Conservation (phyloP, 345 rosid species). For the Ceriops zippeliana region DNA sequence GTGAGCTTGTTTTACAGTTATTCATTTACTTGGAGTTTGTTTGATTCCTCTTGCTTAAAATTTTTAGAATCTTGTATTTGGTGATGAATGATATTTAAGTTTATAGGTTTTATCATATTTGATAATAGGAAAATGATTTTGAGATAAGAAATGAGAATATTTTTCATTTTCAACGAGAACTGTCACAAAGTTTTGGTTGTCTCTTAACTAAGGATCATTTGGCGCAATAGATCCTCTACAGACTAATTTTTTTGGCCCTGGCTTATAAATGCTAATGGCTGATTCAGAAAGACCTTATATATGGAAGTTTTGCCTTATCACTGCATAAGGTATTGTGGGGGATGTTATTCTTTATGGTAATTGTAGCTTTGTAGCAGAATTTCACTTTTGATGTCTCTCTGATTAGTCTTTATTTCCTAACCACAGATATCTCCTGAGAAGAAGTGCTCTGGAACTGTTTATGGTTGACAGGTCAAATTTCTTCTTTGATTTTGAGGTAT, state of each 20-base stretch:
- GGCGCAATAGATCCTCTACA: no score
- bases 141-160: conserved; percentile 4
- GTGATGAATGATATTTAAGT: neutral
- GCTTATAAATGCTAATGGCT: no score
- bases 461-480: conserved; percentile 95
- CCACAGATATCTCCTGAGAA: conserved; percentile 80
- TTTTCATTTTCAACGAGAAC: neutral
- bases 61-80: neutral
- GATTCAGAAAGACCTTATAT: neutral
- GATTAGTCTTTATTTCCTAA: conserved; percentile 11
- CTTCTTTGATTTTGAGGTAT: conserved; percentile 98
- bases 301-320: neutral
- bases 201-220: no score
- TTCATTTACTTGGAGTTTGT: neutral
- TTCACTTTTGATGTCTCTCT: conserved; percentile 15
- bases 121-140: neutral
- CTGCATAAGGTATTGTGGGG: neutral
- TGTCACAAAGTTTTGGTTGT: no score
- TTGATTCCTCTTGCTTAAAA: neutral
- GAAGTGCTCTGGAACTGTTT: conserved; percentile 96
- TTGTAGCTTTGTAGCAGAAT: neutral
- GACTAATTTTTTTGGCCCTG: no score
- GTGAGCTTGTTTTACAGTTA: conserved; percentile 29
- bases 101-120: neutral
- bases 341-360: neutral